These are phyloP conservation scores for Podospora comata DNA, from an alignment of 495 filamentous ascomycete genomes.

Conservation along the genomic window DNA sequence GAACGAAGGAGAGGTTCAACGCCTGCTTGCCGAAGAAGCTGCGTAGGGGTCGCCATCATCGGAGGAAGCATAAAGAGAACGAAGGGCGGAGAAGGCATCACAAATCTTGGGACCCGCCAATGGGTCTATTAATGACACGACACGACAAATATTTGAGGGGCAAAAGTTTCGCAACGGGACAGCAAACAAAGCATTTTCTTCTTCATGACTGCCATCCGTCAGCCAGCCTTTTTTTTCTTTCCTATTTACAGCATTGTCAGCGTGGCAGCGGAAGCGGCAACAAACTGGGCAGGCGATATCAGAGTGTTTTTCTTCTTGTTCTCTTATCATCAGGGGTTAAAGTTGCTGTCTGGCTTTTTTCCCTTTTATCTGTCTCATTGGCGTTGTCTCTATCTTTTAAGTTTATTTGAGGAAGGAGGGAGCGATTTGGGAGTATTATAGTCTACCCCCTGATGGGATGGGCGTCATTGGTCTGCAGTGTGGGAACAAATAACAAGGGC, in stretches of 20 bases:
- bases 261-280: background rate
- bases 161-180: background rate
- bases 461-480: background rate
- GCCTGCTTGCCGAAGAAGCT: constrained; percentile 48
- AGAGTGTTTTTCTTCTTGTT: background rate
- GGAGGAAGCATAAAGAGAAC: background rate
- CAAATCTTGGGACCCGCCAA: background rate
- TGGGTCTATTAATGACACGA: background rate
- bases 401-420: background rate
- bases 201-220: constrained; percentile 9
- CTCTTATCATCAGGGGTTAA: background rate
- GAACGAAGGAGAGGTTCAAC: constrained; percentile 56
- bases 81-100: background rate
- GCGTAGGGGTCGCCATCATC: constrained; percentile 6
- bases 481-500: background rate
- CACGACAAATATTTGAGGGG: background rate
- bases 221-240: constrained; percentile 10
- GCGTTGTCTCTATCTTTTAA: background rate
- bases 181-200: background rate
- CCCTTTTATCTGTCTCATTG: background rate
- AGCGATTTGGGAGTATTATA: background rate
- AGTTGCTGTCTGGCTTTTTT: background rate
- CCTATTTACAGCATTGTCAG: background rate
- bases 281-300: background rate
- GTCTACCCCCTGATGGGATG: background rate